Evolutionary conservation across 2,329 filamentous ascomycete genomes (phyloP).

Genomic region (Aureobasidium mangrovei): DNA sequence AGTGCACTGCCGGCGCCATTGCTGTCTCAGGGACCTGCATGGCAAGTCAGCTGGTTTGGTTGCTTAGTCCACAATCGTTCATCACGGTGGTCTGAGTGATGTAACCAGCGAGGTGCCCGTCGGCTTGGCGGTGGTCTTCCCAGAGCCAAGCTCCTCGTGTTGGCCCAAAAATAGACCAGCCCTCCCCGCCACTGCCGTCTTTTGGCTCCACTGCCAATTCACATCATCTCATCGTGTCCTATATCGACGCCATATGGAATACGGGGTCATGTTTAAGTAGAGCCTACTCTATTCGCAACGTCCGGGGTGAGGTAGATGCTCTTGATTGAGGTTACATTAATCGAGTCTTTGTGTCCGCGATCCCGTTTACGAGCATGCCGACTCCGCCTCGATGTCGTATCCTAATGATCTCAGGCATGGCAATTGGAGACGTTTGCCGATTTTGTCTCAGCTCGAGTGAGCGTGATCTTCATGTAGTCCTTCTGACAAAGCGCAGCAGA

Average conservation of each 20-base stretch:
- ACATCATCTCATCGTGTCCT: not conserved
- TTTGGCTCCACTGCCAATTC: not conserved
- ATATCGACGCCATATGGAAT: not conserved
- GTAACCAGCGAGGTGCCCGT: not conserved
- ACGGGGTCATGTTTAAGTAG: conserved; percentile 2
- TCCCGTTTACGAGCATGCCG: not conserved
- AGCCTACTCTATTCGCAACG: not conserved
- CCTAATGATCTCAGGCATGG: not conserved
- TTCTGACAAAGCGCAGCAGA: too few species aligned
- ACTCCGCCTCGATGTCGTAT: not conserved
- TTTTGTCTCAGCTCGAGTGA: not conserved
- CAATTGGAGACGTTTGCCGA: not conserved
- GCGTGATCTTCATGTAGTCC: not conserved
- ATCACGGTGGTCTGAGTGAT: not conserved
- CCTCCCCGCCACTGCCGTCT: not conserved
- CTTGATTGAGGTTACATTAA: not conserved
- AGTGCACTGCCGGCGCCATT: not conserved
- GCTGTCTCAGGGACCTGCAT: not conserved
- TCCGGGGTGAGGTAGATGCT: not conserved
- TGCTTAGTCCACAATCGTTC: not conserved
- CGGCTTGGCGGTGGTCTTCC: not conserved
- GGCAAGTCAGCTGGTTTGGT: not conserved
- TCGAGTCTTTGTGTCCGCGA: not conserved
- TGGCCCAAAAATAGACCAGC: conserved; percentile 1
- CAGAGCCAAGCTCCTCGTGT: conserved; percentile 6